Evolutionary conservation across 768 basidiomycete genomes (phyloP).

Genomic region (Termitomyces sp.): DNA sequence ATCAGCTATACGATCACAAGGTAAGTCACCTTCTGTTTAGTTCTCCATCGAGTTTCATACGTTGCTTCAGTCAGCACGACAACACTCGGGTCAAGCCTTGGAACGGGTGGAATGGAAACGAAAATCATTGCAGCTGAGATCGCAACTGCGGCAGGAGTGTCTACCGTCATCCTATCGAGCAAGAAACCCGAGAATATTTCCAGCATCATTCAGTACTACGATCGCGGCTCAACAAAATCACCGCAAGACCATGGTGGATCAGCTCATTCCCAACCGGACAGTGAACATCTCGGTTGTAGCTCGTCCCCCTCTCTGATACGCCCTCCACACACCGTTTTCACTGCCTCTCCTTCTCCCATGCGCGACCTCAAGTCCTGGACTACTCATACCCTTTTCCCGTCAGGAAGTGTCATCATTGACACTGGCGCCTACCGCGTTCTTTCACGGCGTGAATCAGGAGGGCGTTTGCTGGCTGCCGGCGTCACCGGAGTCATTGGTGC

Average conservation of each 20-base stretch:
- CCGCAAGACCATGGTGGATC: conserved; percentile 18
- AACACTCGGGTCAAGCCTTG: conserved; percentile 88
- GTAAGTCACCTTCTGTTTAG: conserved; percentile 32
- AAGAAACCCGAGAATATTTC: conserved; percentile 71
- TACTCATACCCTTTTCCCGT: conserved; percentile 86
- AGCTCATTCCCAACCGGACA: conserved; percentile 16
- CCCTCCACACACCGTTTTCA: conserved; percentile 88
- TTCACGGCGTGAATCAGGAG: conserved; percentile 81
- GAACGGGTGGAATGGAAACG: conserved; percentile 99
- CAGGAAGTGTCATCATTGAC: conserved; percentile 87
- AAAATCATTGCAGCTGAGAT: conserved; percentile 98
- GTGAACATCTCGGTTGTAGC: conserved; percentile 12
- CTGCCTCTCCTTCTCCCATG: conserved; percentile 63
- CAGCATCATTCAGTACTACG: conserved; percentile 77
- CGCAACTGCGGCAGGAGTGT: conserved; percentile 90
- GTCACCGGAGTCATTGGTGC: conserved; percentile 82
- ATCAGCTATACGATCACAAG: conserved; percentile 72
- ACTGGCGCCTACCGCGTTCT: conserved; percentile 85
- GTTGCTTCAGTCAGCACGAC: conserved; percentile 72
- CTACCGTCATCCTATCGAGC: conserved; percentile 87
- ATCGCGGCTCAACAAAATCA: conserved; percentile 28
- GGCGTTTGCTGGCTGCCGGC: conserved; percentile 87
- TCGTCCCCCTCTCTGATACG: conserved; percentile 26
- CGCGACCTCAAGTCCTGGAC: conserved; percentile 95
- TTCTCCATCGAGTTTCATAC: not conserved